Conservation (phyloP, 2,329 filamentous ascomycete species). For the Monilinia polystroma region DNA sequence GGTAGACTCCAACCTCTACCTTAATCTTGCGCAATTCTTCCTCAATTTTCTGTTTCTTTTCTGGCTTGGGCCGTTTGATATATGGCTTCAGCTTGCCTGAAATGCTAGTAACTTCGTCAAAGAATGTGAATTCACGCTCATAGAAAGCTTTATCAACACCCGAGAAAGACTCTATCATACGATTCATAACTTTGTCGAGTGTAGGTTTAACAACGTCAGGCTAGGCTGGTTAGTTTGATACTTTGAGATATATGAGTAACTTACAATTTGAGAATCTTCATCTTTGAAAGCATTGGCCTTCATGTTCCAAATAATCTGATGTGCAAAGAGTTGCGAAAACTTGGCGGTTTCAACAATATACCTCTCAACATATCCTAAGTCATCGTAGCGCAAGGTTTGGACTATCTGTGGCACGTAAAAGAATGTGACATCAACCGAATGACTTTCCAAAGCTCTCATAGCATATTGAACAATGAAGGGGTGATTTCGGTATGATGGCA, state of each 20-base stretch:
- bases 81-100: conserved; percentile 94
- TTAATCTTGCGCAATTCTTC: conserved; percentile 97
- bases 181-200: conserved; percentile 83
- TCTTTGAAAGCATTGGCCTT: conserved; percentile 99
- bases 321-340: conserved; percentile 96
- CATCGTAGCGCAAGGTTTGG: conserved; percentile 89
- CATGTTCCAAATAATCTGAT: conserved; percentile 99
- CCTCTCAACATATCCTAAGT: conserved; percentile 87
- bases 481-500: conserved; percentile 87
- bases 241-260: conserved; percentile 36
- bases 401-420: conserved; percentile 99
- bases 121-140: conserved; percentile 95
- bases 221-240: conserved; percentile 42
- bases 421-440: conserved; percentile 95
- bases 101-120: conserved; percentile 91
- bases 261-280: conserved; percentile 80
- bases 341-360: conserved; percentile 97
- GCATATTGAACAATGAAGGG: conserved; percentile 95
- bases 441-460: conserved; percentile 89
- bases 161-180: conserved; percentile 80
- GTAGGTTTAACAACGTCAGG: conserved; percentile 92
- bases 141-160: conserved; percentile 79
- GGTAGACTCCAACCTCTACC: conserved; percentile 93
- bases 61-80: conserved; percentile 87
- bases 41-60: conserved; percentile 99